A percentile compares a stretch with the other conserved stretches of the same genome.
Conservation (phyloP, 371 early-diverging fungal species). For the Zopfochytrium polystomum region DNA sequence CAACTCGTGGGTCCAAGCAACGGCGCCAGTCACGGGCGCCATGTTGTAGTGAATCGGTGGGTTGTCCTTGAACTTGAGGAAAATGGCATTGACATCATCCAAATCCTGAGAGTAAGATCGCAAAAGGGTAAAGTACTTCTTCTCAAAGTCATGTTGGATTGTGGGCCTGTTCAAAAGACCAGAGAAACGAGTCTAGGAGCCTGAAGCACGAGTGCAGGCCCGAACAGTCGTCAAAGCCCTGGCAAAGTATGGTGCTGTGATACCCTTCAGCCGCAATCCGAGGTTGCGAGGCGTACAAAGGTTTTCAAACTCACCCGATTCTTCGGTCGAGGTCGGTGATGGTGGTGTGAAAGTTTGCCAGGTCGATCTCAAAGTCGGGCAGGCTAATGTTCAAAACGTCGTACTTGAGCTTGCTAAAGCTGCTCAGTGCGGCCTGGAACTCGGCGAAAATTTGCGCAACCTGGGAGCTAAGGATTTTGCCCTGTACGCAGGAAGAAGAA, state of each 20-base stretch:
- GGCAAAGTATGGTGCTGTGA: conserved; percentile 52
- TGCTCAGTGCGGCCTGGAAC: conserved; percentile 47
- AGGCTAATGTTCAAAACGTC: conserved; percentile 49
- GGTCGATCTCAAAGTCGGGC: conserved; percentile 48
- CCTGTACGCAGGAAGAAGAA: conserved; percentile 26
- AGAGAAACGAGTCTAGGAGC: conserved; percentile 56
- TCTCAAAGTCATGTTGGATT: conserved; percentile 54
- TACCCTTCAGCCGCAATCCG: background rate
- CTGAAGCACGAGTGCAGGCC: conserved; percentile 54
- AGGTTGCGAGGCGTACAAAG: background rate
- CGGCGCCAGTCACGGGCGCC: conserved; percentile 60
- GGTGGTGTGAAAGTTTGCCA: conserved; percentile 44
- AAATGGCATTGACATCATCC: conserved; percentile 50
- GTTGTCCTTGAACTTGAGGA: conserved; percentile 42
- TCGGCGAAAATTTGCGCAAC: conserved; percentile 56
- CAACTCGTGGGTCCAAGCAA: conserved; percentile 57
- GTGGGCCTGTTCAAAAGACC: conserved; percentile 51
- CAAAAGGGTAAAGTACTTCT: conserved; percentile 56
- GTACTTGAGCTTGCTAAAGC: conserved; percentile 55
- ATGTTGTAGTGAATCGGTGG: conserved; percentile 63
- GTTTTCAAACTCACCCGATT: conserved; percentile 40
- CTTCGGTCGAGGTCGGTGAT: conserved; percentile 56
- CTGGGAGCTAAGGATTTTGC: conserved; percentile 59
- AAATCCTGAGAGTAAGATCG: conserved; percentile 48
- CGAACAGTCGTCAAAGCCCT: conserved; percentile 59